These are phyloP conservation scores for Tolypocladium ophioglossoides DNA, from an alignment of 2,329 filamentous ascomycete species.

Conservation along the genomic window DNA sequence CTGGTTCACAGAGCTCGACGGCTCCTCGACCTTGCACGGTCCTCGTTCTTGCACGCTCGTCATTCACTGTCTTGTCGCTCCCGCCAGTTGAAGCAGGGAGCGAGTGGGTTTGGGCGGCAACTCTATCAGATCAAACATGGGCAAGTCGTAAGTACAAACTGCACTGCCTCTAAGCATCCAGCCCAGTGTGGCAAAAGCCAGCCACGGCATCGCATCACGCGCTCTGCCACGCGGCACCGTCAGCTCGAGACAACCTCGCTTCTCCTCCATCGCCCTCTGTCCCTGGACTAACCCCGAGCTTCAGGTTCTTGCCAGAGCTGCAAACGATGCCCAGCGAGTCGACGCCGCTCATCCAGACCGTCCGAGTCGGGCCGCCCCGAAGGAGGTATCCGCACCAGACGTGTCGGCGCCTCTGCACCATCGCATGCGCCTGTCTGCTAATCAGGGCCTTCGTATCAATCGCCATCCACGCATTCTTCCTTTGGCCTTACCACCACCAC, in stretches of 20 bases:
- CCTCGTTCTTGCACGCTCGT: background rate
- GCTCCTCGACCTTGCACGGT: background rate
- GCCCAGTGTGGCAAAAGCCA: background rate
- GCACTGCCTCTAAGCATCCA: background rate
- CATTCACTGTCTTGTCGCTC: background rate
- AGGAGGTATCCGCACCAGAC: slow-evolving; percentile 48
- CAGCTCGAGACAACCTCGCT: background rate
- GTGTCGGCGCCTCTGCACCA: slow-evolving; percentile 55
- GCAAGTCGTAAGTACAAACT: slow-evolving; percentile 4
- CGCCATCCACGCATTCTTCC: slow-evolving; percentile 33
- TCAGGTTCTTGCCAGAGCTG: background rate
- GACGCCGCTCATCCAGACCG: slow-evolving; percentile 57
- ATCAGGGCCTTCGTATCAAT: slow-evolving; percentile 40
- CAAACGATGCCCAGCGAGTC: slow-evolving; percentile 37
- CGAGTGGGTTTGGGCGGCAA: background rate
- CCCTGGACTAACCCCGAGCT: background rate
- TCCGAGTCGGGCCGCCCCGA: slow-evolving; percentile 41
- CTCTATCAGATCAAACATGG: background rate
- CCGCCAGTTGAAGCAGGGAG: background rate
- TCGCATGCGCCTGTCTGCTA: slow-evolving; percentile 45
- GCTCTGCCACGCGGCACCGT: background rate
- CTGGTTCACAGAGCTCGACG: background rate
- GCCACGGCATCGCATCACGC: background rate
- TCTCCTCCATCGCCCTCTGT: background rate
- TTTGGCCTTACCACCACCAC: slow-evolving; percentile 23